Evolutionary conservation across 2,329 filamentous ascomycete genomes (phyloP).

Genomic region (Fusarium musae): DNA sequence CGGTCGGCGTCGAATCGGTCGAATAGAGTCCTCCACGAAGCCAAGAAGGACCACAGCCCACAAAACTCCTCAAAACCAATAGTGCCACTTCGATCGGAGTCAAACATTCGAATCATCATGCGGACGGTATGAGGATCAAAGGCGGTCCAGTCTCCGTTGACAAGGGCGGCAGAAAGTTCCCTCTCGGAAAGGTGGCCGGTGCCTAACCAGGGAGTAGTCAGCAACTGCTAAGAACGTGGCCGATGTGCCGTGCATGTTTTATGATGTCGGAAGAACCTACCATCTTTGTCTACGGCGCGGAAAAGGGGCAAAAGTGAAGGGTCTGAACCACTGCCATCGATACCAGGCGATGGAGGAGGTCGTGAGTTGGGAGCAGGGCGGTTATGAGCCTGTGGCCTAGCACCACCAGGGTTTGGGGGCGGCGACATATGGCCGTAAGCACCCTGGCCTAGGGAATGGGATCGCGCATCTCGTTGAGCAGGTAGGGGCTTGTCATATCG

Average conservation of each 20-base stretch:
- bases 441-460: constrained; percentile 39
- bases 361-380: constrained; percentile 68
- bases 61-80: constrained; percentile 98
- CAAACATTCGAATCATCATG: constrained; percentile 99
- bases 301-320: constrained; percentile 83
- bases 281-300: constrained; percentile 87
- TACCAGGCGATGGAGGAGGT: constrained; percentile 73
- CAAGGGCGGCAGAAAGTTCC: constrained; percentile 88
- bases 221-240: not conserved
- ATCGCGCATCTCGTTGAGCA: constrained; percentile 43
- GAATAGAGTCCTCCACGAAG: constrained; percentile 92
- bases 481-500: constrained; percentile 64
- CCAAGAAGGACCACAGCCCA: constrained; percentile 94
- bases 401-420: constrained; percentile 57
- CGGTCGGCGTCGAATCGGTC: constrained; percentile 93
- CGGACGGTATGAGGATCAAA: constrained; percentile 95
- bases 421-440: constrained; percentile 63
- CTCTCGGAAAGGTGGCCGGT: constrained; percentile 85
- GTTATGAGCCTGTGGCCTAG: constrained; percentile 56
- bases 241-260: not conserved
- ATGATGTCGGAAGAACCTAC: constrained; percentile 57
- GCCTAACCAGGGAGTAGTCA: constrained; percentile 54
- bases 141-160: constrained; percentile 95
- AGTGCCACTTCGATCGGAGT: constrained; percentile 86
- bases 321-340: constrained; percentile 57